These are phyloP conservation scores for Sabuloglossum arenarium DNA, from an alignment of 495 filamentous ascomycete genomes.

Conservation along the genomic window DNA sequence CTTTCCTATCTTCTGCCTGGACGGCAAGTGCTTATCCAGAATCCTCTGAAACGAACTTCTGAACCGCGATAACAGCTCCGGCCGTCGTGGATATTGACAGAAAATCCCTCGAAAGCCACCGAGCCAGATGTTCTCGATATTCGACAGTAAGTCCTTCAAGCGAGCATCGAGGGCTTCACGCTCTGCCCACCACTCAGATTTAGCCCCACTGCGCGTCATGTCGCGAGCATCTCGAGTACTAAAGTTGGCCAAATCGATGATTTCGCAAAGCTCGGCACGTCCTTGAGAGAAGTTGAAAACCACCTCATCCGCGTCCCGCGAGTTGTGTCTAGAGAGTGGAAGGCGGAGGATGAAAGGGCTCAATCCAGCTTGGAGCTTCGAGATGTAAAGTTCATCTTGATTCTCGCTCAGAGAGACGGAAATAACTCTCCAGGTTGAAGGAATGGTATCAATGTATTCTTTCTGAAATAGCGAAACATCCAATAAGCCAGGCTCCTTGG, in stretches of 20 bases:
- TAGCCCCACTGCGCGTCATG: slow-evolving; percentile 36
- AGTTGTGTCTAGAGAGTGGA: slow-evolving; percentile 60
- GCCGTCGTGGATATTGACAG: slow-evolving; percentile 40
- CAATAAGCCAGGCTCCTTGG: slow-evolving; percentile 3
- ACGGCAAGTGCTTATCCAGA: slow-evolving; percentile 74
- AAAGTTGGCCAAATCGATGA: slow-evolving; percentile 57
- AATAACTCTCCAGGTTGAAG: slow-evolving; percentile 60
- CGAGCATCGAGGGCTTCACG: slow-evolving; percentile 59
- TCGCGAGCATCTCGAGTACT: slow-evolving; percentile 56
- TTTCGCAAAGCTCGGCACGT: slow-evolving; percentile 54
- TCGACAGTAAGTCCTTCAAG: slow-evolving; percentile 55
- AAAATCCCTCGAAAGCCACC: slow-evolving; percentile 87
- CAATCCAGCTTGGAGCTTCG: slow-evolving; percentile 48
- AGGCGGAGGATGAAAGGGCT: slow-evolving; percentile 69
- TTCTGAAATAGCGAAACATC: slow-evolving; percentile 37
- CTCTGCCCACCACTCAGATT: slow-evolving; percentile 72
- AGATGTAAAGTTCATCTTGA: slow-evolving; percentile 61
- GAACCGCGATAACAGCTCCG: slow-evolving; percentile 47
- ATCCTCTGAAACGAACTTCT: slow-evolving; percentile 55
- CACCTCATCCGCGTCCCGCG: slow-evolving; percentile 60
- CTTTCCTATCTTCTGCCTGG: slow-evolving; percentile 44
- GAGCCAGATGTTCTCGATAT: slow-evolving; percentile 84
- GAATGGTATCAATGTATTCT: slow-evolving; percentile 66
- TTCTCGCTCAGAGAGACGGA: slow-evolving; percentile 68
- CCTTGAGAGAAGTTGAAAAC: slow-evolving; percentile 67